Evolutionary conservation across 1,139 yeast species (phyloP), one percentile per base, ranked within the genome.

Genomic region (Blastobotrys capitulatus): DNA sequence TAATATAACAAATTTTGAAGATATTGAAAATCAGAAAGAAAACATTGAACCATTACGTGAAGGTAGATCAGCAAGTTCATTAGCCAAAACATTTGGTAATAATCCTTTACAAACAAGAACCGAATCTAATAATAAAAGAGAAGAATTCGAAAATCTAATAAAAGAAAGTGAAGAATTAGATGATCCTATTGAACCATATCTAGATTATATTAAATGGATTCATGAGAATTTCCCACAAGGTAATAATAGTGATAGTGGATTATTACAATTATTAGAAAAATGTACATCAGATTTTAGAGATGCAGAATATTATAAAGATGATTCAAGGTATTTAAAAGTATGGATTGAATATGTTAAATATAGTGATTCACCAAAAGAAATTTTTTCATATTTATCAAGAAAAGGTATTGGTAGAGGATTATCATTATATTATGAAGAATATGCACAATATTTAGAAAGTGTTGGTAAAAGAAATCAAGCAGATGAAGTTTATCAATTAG

Each of bases 291-390:
- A 74, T 55, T 87, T 88, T 61, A 73, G 83, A 57, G 89, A 85
- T 58, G 75, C 75, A 25, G 64, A 69, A 1, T 79, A 78, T 56
- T 90, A 89, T 65, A 83, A 81, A 54, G 85, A 90, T 63, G 97
- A 90, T 62, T 79, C 89, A 0, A 69, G 97, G 46, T 90, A 86
- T 63, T 68, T 92, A 48, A 77, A 75, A 54, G 75, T 89, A 0
- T 92, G 98, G 97, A 68, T 90, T 46, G 82, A 80, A 53, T 87
- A 86, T 62, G 79, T 83, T 20, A 76, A 74, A 22, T 82, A 79
- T 58, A 78, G 86, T 0, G 92, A 86, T 55, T 73, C 82, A 5
- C 92, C 94, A 0, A 68, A 77, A 37, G 95, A 86, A 50, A 74
- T 87, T 4, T 90, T 83, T 63, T 73, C 80, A 1, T 89, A 84